Evolutionary conservation across 1,284 basidiomycete species (phyloP), one percentile per base, ranked within the genome.

Genomic region (Microbotryum saponariae): DNA sequence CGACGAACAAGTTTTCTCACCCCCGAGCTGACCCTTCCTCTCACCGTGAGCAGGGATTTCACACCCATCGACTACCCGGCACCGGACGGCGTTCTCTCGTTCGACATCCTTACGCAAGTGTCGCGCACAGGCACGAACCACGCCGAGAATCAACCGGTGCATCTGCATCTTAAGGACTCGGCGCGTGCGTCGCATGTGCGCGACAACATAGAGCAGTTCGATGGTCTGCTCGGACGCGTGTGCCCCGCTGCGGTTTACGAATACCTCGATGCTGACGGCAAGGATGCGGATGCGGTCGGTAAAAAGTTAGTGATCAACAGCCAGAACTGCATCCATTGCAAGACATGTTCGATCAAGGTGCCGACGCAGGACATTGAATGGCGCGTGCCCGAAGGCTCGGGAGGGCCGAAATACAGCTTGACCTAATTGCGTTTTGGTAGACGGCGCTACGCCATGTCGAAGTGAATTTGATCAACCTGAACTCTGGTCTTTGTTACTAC

Each of bases 231-330:
- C 27, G 89, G 87, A 2, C 81, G 86, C 9, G 93, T 87, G 20
- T 98, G 96, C 77, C 96, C 94, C 0, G 96, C 96, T 0, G 90
- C 86, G 4, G 96, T 98, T 33, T 98, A 98, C 77, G 94, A 98
- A 78, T 98, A 98, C 74, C 87, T 94, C 18, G 86, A 82, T 62
- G 60, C 75, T 1, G 83, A 82, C 48, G 82, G 79, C 6, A 78
- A 74, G 18, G 79, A 82, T 58, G 82, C 82, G 64, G 74, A 78
- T 56, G 80, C 81, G 2, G 55, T 64, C 51, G 91, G 91, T 20
- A 91, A 90, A 78, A 91, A 89, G 78, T 80, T 98, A 62, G 87
- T 97, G 21, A 98, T 97, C 77, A 98, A 98, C 77, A 89, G 90
- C 14, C 94, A 97, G 81, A 89, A 89, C 70, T 90, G 89, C 74